A percentile compares a stretch with the other conserved stretches of the same genome.
Conservation (phyloP, 1,284 basidiomycete species). For the Somion occarium region DNA sequence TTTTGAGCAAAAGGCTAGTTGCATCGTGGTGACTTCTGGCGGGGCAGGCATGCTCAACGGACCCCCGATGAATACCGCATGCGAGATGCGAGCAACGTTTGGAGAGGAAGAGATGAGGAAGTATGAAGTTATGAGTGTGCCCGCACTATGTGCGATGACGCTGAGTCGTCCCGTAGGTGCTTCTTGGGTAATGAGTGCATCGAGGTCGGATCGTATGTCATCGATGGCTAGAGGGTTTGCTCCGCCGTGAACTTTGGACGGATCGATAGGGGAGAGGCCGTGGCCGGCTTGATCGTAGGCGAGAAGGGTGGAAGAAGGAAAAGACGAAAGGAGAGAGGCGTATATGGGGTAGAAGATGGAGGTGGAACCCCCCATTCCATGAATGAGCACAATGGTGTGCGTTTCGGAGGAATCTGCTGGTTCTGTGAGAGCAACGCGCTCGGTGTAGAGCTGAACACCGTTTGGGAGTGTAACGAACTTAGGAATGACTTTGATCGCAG, state of each 20-base stretch:
- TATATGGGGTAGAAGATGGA: slow-evolving; percentile 6
- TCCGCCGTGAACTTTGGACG: neutral
- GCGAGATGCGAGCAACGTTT: slow-evolving; percentile 2
- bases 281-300: slow-evolving; percentile 9
- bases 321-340: slow-evolving; percentile 8
- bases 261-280: slow-evolving; percentile 5
- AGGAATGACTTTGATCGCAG: neutral
- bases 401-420: neutral
- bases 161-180: slow-evolving; percentile 6
- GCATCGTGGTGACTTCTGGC: neutral
- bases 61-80: neutral
- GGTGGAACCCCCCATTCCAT: slow-evolving; percentile 6
- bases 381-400: slow-evolving; percentile 7
- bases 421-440: slow-evolving; percentile 4
- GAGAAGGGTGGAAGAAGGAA: slow-evolving; percentile 5
- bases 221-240: slow-evolving; percentile 1
- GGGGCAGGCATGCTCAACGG: neutral
- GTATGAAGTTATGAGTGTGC: slow-evolving; percentile 9
- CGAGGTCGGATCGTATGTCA: slow-evolving; percentile 2
- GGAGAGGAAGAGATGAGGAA: slow-evolving; percentile 4
- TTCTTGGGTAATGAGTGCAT: slow-evolving; percentile 8
- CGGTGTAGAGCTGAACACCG: slow-evolving; percentile 10
- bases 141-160: slow-evolving; percentile 12
- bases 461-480: slow-evolving; percentile 6
- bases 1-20: neutral